A percentile compares a stretch with the other conserved stretches of the same genome.
Evolutionary conservation across 345 rosid species (phyloP).

Genomic region (Populus simonii): DNA sequence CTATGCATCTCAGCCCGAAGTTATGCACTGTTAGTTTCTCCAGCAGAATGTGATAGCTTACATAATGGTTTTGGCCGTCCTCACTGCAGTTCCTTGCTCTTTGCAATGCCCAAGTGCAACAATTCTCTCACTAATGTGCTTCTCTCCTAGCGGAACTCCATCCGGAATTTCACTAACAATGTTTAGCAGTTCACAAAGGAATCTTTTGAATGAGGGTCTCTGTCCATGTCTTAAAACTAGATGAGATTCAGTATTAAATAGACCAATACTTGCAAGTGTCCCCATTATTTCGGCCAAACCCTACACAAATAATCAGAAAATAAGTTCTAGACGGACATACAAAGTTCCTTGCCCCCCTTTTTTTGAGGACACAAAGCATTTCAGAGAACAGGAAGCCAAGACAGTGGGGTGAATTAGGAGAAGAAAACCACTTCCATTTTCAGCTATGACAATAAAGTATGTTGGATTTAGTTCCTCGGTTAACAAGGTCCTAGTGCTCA

Average conservation of each 20-base stretch:
- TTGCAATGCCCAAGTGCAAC: conserved; percentile 58
- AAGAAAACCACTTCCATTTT: background rate
- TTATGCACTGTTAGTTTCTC: background rate
- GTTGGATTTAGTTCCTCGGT: background rate
- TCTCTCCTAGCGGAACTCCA: conserved; percentile 41
- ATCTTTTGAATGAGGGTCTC: conserved; percentile 46
- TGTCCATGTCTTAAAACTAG: conserved; percentile 38
- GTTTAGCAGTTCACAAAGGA: conserved; percentile 51
- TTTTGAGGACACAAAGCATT: no score
- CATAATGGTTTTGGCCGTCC: conserved; percentile 71
- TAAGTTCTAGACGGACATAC: background rate
- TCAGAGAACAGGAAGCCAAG: background rate
- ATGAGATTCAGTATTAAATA: conserved; percentile 50
- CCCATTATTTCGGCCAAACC: conserved; percentile 76
- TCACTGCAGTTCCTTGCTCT: conserved; percentile 50
- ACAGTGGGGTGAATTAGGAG: background rate
- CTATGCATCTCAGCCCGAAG: background rate
- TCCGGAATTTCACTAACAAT: conserved; percentile 25
- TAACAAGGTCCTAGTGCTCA: background rate
- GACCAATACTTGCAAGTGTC: conserved; percentile 70
- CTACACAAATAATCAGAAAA: conserved; percentile 30
- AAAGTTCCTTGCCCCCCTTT: no score
- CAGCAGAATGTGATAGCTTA: conserved; percentile 28
- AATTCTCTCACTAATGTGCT: conserved; percentile 53
- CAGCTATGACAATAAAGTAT: background rate